Conservation (phyloP, 2,329 filamentous ascomycete species). For the Ilyonectria robusta region DNA sequence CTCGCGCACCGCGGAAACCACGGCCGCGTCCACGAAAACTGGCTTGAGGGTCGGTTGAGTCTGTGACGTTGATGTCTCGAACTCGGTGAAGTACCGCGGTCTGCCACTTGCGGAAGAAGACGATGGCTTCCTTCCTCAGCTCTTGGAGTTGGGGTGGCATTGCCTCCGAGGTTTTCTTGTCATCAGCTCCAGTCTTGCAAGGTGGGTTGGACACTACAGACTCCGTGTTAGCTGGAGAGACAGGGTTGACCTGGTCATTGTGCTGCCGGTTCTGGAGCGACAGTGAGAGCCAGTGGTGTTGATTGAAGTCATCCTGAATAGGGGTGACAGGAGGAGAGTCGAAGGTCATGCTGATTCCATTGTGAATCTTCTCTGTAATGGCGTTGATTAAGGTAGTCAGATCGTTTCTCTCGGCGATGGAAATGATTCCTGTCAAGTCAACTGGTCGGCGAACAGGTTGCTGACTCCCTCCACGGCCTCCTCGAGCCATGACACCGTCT, state of each 20-base stretch:
- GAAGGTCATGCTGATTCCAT: conserved; percentile 66
- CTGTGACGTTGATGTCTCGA: conserved; percentile 74
- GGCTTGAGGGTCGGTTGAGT: conserved; percentile 49
- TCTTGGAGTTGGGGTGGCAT: conserved; percentile 69
- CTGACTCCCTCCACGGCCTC: conserved; percentile 52
- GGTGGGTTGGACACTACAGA: conserved; percentile 38
- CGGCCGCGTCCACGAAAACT: conserved; percentile 55
- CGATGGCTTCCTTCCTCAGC: conserved; percentile 77
- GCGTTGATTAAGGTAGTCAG: conserved; percentile 65
- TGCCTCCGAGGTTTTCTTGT: conserved; percentile 52
- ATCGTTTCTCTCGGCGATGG: conserved; percentile 64
- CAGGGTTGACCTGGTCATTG: conserved; percentile 22
- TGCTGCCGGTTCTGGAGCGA: conserved; percentile 51
- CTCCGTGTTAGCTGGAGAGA: conserved; percentile 21
- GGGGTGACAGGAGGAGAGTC: conserved; percentile 59
- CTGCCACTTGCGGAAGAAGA: conserved; percentile 87
- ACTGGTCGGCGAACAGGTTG: conserved; percentile 60
- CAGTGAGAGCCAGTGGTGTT: conserved; percentile 55
- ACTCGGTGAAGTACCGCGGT: conserved; percentile 78
- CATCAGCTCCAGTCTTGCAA: conserved; percentile 47
- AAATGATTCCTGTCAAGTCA: conserved; percentile 66
- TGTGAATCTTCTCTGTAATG: conserved; percentile 70
- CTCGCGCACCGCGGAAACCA: conserved; percentile 45
- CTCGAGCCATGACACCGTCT: conserved; percentile 55
- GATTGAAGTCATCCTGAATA: conserved; percentile 48